These are phyloP conservation scores for Ensete glaucum DNA, from an alignment of 176 grass and related monocot species.

Conservation along the genomic window DNA sequence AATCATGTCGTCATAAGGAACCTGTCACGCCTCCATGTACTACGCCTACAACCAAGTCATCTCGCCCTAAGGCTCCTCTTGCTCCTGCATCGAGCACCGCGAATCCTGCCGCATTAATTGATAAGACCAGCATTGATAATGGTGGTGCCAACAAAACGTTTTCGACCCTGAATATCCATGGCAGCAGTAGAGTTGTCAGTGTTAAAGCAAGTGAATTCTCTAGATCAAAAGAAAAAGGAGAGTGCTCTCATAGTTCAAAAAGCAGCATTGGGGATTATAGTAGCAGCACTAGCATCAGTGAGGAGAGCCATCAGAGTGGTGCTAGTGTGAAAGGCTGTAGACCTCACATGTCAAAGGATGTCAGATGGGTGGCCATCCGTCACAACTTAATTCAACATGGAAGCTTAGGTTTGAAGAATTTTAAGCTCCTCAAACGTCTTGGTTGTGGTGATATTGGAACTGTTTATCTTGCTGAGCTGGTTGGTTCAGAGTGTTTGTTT, in stretches of 20 bases:
- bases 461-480: conserved; percentile 83
- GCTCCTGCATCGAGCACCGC: conserved; percentile 30
- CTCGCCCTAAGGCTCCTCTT: conserved; percentile 47
- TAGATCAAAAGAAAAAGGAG: conserved; percentile 45
- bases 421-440: conserved; percentile 92
- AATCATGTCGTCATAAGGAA: conserved; percentile 39
- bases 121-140: conserved; percentile 25
- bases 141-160: conserved; percentile 20
- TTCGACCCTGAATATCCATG: conserved; percentile 24
- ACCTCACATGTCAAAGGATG: conserved; percentile 93
- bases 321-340: conserved; percentile 20
- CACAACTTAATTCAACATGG: conserved; percentile 52
- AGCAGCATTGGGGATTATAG: conserved; percentile 78
- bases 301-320: conserved; percentile 23
- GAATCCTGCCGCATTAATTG: conserved; percentile 26
- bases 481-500: conserved; percentile 79
- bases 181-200: conserved; percentile 13
- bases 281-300: conserved; percentile 46
- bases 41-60: conserved; percentile 33
- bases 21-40: conserved; percentile 32
- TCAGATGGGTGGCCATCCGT: conserved; percentile 64
- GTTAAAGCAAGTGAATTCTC: conserved; percentile 23
- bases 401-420: conserved; percentile 73
- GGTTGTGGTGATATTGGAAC: conserved; percentile 96
- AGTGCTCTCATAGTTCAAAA: conserved; percentile 82